Conservation (phyloP, 2,329 filamentous ascomycete species). For the Exophiala alcalophila region DNA sequence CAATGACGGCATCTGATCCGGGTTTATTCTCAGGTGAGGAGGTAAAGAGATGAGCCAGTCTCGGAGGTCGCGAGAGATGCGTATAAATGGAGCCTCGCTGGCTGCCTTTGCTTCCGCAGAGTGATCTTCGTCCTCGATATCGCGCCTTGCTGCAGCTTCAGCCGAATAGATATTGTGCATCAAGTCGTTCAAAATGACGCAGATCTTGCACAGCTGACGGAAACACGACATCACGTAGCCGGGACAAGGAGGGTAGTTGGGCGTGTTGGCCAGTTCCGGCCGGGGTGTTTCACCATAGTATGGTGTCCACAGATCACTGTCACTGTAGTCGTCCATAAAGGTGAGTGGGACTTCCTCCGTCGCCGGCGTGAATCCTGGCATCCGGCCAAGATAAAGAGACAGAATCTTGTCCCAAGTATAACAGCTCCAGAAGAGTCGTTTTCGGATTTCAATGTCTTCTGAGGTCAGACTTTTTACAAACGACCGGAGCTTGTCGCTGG, state of each 20-base stretch:
- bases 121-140: constrained; percentile 22
- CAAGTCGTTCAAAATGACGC: constrained; percentile 48
- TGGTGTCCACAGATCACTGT: constrained; percentile 32
- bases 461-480: constrained; percentile 30
- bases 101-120: constrained; percentile 18
- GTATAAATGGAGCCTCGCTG: constrained; percentile 30
- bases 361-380: constrained; percentile 30
- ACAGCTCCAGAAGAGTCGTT: constrained; percentile 35
- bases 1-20: constrained; percentile 31
- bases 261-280: constrained; percentile 19
- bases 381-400: constrained; percentile 34
- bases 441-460: constrained; percentile 34
- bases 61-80: constrained; percentile 43
- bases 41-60: constrained; percentile 46
- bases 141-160: constrained; percentile 42
- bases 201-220: constrained; percentile 39
- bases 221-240: constrained; percentile 34
- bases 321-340: constrained; percentile 33
- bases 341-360: constrained; percentile 28
- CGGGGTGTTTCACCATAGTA: constrained; percentile 31
- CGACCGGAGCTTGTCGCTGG: constrained; percentile 28
- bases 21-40: constrained; percentile 42
- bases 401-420: constrained; percentile 36
- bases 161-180: constrained; percentile 45
- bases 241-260: constrained; percentile 28